phyloP scores from a whole-genome alignment of 345 rosid genomes.

The Eucalyptus cloeziana region DNA sequence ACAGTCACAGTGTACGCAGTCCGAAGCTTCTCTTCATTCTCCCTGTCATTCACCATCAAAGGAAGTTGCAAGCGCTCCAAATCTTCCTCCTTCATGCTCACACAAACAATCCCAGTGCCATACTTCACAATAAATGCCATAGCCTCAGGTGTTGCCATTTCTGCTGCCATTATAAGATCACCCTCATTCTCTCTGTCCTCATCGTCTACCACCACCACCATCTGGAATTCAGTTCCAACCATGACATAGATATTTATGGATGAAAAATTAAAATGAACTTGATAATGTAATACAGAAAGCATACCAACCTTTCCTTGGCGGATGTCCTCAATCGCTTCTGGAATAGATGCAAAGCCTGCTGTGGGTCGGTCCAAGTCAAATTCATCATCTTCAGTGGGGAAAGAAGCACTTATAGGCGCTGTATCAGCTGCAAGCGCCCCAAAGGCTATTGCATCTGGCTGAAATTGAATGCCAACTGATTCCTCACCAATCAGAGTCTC shows the following conservation, averaged over 20 bases:
- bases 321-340: conserved; percentile 82
- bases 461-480: conserved; percentile 8
- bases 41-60: conserved; percentile 68
- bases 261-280: background rate
- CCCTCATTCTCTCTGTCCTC: conserved; percentile 98
- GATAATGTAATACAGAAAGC: background rate
- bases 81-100: conserved; percentile 71
- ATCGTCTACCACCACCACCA: conserved; percentile 87
- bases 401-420: conserved; percentile 18
- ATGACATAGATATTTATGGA: background rate
- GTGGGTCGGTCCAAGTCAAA: conserved; percentile 68
- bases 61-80: conserved; percentile 80
- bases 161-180: conserved; percentile 84
- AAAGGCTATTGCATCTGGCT: conserved; percentile 25
- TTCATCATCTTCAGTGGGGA: conserved; percentile 43
- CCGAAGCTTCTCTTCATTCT: conserved; percentile 74
- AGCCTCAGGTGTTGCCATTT: conserved; percentile 77
- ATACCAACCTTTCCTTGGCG: conserved; percentile 78
- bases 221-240: conserved; percentile 30
- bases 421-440: conserved; percentile 39
- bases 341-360: conserved; percentile 63
- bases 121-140: conserved; percentile 96
- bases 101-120: conserved; percentile 87
- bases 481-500: background rate
- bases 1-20: conserved; percentile 93